Evolutionary conservation across 352 stramenopile species (phyloP).

Genomic region (Globisporangium spinosum): DNA sequence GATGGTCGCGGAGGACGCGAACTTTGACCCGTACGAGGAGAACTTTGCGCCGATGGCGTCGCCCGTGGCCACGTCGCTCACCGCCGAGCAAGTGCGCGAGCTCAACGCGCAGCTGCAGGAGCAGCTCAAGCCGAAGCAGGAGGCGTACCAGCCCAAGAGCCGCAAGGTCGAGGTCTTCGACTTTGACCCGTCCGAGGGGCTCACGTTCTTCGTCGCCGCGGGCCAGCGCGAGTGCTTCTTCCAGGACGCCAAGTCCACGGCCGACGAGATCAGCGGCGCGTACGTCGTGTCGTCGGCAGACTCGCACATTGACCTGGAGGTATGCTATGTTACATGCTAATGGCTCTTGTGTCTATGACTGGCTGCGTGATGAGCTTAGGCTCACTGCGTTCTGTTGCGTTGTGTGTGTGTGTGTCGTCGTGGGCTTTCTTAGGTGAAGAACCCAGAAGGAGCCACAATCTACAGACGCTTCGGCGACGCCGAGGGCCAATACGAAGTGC

Average conservation of each 20-base stretch:
- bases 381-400: too few species aligned
- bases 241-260: slow-evolving; percentile 65
- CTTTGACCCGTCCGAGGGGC: slow-evolving; percentile 77
- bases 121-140: slow-evolving; percentile 9
- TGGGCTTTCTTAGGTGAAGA: slow-evolving; percentile 41
- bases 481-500: slow-evolving; percentile 68
- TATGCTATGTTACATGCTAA: not conserved
- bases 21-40: slow-evolving; percentile 61
- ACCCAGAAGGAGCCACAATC: slow-evolving; percentile 49
- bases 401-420: not conserved
- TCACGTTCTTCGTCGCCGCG: slow-evolving; percentile 67
- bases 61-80: slow-evolving; percentile 12
- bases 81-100: not conserved
- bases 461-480: slow-evolving; percentile 56
- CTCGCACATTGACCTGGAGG: slow-evolving; percentile 67
- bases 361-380: not conserved
- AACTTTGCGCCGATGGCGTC: slow-evolving; percentile 16
- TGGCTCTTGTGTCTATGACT: not conserved
- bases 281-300: slow-evolving; percentile 73
- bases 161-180: slow-evolving; percentile 63
- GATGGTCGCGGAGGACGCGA: slow-evolving; percentile 41
- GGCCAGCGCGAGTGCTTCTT: slow-evolving; percentile 56
- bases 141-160: slow-evolving; percentile 34
- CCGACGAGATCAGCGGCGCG: slow-evolving; percentile 55
- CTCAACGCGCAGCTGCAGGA: not conserved